Percentiles rank a stretch among this genome's conserved stretches.
These are phyloP conservation scores for Neospermospora avenae DNA, from an alignment of 2,329 filamentous ascomycete species.

Conservation along the genomic window DNA sequence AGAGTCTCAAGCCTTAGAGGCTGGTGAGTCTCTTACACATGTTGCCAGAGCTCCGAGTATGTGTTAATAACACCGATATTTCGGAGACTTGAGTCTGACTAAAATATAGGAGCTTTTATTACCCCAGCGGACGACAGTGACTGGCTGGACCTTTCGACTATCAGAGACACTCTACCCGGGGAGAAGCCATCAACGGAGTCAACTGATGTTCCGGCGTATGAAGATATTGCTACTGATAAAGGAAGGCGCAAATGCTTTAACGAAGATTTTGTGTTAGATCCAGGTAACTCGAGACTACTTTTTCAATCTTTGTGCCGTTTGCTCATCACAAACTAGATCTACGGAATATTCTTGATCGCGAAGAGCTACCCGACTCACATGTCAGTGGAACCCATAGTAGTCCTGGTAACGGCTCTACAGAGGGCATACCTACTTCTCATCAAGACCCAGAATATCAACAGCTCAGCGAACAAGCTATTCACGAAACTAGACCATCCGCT, in stretches of 20 bases:
- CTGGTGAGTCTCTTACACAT: slow-evolving; percentile 13
- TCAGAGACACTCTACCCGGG: slow-evolving; percentile 2
- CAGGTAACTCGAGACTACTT: slow-evolving; percentile 15
- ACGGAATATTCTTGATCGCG: slow-evolving; percentile 13
- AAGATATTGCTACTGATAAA: slow-evolving; percentile 10
- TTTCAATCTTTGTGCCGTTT: slow-evolving; percentile 17
- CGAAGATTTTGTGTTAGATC: slow-evolving; percentile 17
- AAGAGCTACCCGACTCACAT: slow-evolving; percentile 9
- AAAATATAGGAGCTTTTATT: slow-evolving; percentile 10
- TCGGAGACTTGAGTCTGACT: slow-evolving; percentile 8
- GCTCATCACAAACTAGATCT: slow-evolving; percentile 18
- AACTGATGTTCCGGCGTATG: slow-evolving; percentile 6
- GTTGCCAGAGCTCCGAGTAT: slow-evolving; percentile 14
- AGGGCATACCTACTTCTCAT: slow-evolving; percentile 16
- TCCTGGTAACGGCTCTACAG: slow-evolving; percentile 10
- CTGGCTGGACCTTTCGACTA: slow-evolving; percentile 7
- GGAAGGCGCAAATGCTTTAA: slow-evolving; percentile 13
- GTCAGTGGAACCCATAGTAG: slow-evolving; percentile 10
- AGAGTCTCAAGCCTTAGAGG: slow-evolving; percentile 13
- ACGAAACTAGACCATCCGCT: slow-evolving; percentile 10
- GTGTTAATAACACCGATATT: slow-evolving; percentile 16
- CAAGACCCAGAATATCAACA: slow-evolving; percentile 9
- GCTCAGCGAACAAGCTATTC: slow-evolving; percentile 10
- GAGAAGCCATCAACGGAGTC: slow-evolving; percentile 5
- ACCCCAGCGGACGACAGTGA: slow-evolving; percentile 1